Conservation (phyloP, 352 stramenopile genomes). For the Globisporangium orthogonon region DNA sequence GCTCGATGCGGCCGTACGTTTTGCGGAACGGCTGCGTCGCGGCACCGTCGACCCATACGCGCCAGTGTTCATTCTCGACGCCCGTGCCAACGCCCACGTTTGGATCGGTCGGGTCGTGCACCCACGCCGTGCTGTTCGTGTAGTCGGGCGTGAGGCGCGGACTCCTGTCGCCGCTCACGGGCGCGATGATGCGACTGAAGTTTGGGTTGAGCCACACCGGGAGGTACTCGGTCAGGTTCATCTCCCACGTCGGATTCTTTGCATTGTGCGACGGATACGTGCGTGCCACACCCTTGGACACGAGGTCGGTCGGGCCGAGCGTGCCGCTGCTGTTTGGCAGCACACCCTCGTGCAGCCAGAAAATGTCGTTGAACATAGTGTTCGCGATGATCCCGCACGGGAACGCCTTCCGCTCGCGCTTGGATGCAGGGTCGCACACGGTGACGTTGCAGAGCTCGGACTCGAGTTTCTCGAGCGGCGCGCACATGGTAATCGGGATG, state of each 20-base stretch:
- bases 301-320: conserved; percentile 32
- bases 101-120: conserved; percentile 40
- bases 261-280: conserved; percentile 47
- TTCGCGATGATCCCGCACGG: conserved; percentile 73
- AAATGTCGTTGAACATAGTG: conserved; percentile 85
- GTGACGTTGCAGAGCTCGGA: conserved; percentile 34
- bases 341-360: conserved; percentile 60
- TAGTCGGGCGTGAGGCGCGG: conserved; percentile 49
- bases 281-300: conserved; percentile 34
- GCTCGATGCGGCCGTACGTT: conserved; percentile 53
- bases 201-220: conserved; percentile 71
- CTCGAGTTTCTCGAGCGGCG: conserved; percentile 33
- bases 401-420: conserved; percentile 35
- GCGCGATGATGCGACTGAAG: conserved; percentile 65
- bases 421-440: conserved; percentile 22
- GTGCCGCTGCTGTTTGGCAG: conserved; percentile 35
- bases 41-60: conserved; percentile 64
- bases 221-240: conserved; percentile 30
- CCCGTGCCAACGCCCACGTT: conserved; percentile 35
- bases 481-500: conserved; percentile 33
- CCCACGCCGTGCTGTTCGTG: conserved; percentile 75
- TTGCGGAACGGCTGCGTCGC: conserved; percentile 64
- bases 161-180: conserved; percentile 12
- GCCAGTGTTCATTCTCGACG: conserved; percentile 71
- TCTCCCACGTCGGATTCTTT: conserved; percentile 50